phyloP scores from a whole-genome alignment of 2,329 filamentous ascomycete species.

The Phaeosphaeriaceae sp. region DNA sequence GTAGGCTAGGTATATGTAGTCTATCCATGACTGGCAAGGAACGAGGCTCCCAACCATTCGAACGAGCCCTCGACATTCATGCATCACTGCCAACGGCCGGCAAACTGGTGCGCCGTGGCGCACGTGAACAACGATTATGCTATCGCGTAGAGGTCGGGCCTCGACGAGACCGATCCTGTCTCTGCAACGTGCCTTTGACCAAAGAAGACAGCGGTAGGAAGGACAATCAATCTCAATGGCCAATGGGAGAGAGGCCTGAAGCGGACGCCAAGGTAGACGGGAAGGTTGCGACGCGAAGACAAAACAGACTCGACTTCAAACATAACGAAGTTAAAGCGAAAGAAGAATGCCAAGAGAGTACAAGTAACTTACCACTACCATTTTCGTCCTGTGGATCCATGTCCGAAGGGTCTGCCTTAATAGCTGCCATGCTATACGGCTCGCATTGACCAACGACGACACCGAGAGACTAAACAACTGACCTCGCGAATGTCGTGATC shows the following conservation, averaged over 20 bases:
- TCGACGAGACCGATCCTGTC: conserved; percentile 41
- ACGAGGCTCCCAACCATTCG: conserved; percentile 14
- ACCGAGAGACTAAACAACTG: conserved; percentile 17
- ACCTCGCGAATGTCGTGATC: conserved; percentile 10
- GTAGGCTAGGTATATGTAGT: conserved; percentile 45
- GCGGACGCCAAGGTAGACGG: conserved; percentile 27
- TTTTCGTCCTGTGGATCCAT: conserved; percentile 39
- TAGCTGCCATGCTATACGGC: conserved; percentile 42
- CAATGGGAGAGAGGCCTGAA: conserved; percentile 23
- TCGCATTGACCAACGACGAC: conserved; percentile 35
- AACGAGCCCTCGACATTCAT: conserved; percentile 23
- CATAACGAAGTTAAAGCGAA: conserved; percentile 35
- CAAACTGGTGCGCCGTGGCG: conserved; percentile 30
- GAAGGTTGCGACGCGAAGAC: conserved; percentile 35
- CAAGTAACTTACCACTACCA: conserved; percentile 41
- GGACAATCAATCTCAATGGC: conserved; percentile 16
- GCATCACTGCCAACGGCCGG: conserved; percentile 35
- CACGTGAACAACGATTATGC: conserved; percentile 33
- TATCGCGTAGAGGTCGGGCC: conserved; percentile 21
- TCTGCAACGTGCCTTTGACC: conserved; percentile 33
- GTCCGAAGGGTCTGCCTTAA: conserved; percentile 41
- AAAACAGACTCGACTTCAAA: conserved; percentile 44
- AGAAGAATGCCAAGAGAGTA: conserved; percentile 22
- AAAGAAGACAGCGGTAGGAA: conserved; percentile 15
- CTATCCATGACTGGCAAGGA: conserved; percentile 9